These are phyloP conservation scores for Mixia osmundae DNA, from an alignment of 1,284 basidiomycete genomes.

Conservation along the genomic window DNA sequence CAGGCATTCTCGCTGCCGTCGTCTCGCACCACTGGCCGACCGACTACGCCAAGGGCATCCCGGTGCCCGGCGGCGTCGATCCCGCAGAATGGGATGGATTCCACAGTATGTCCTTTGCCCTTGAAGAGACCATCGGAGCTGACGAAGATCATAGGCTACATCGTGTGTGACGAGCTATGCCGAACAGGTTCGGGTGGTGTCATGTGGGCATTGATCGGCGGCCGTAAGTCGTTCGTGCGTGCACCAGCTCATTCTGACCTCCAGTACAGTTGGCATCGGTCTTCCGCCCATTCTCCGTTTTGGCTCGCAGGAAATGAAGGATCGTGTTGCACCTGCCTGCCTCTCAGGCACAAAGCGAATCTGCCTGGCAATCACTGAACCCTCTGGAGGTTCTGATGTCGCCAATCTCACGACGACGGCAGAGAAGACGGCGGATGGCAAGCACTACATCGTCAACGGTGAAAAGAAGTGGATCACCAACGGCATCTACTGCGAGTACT, in stretches of 20 bases:
- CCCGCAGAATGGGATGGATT: conserved; percentile 20
- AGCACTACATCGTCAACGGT: conserved; percentile 23
- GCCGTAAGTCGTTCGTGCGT: neutral
- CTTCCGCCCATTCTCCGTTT: conserved; percentile 10
- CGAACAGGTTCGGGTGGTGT: conserved; percentile 11
- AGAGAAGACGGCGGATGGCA: conserved; percentile 18
- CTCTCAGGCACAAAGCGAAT: conserved; percentile 23
- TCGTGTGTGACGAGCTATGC: conserved; percentile 11
- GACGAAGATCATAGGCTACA: conserved; percentile 9
- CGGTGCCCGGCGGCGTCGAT: conserved; percentile 22
- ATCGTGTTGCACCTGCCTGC: conserved; percentile 22
- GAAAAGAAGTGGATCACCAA: conserved; percentile 14
- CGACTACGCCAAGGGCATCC: conserved; percentile 13
- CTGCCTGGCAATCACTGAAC: conserved; percentile 1
- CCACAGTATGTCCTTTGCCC: conserved; percentile 2
- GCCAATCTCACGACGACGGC: conserved; percentile 20
- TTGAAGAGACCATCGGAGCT: conserved; percentile 17
- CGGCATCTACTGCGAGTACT: conserved; percentile 11
- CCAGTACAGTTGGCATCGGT: conserved; percentile 22
- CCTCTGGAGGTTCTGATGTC: conserved; percentile 21
- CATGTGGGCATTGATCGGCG: conserved; percentile 2
- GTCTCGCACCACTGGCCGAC: neutral
- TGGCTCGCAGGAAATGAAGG: conserved; percentile 22
- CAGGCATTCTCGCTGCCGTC: conserved; percentile 19
- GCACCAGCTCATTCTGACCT: neutral